Evolutionary conservation across 176 grass and related monocot species (phyloP), one percentile per base, ranked within the genome.

Genomic region (Oryza glaberrima): DNA sequence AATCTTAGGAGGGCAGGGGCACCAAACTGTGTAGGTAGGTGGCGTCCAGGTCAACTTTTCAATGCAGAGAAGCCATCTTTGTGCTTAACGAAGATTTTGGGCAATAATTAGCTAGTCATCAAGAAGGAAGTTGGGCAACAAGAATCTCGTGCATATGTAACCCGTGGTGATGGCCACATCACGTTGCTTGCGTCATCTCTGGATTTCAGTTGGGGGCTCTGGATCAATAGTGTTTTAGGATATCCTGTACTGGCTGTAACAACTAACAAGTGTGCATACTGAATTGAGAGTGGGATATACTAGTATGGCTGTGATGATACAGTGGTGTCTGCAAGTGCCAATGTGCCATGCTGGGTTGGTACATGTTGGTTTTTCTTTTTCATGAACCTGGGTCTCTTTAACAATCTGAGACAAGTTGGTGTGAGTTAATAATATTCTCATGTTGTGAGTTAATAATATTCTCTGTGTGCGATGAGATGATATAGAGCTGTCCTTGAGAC

Each of bases 61-160:
- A 68, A 26, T 35, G 7, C 58, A 11, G 36, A 22, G 15, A 40
- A 79, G 75, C 63, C 28, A 83, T 87, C 75, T 90, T 86, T 87
- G 48, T 51, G 84, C 47, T 86, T 34, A 63, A 75, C 82, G 61
- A 28, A 61, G 34, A 67, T 60, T 48, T n/a, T 25, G 4, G 26
- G 43, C 63, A 70, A 81, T 19, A 81, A 35, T 69, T 36, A 30
- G 66, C 44, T 69, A 41, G 40, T 65, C 17, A 10, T 45, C 17
- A 9, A 2, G 67, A 67, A 23, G 36, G 73, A 28, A 2, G 88
- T 87, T 84, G 80, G 65, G 84, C 75, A 64, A 35, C 81, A 83
- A 34, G 84, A 34, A 70, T n/a, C 69, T 61, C 79, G 61, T 83
- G 84, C 15, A 0, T 35, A 19, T 4, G 68, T 28, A 44, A 86